phyloP scores from a whole-genome alignment of 2,329 filamentous ascomycete genomes.

The Botrytis elliptica region DNA sequence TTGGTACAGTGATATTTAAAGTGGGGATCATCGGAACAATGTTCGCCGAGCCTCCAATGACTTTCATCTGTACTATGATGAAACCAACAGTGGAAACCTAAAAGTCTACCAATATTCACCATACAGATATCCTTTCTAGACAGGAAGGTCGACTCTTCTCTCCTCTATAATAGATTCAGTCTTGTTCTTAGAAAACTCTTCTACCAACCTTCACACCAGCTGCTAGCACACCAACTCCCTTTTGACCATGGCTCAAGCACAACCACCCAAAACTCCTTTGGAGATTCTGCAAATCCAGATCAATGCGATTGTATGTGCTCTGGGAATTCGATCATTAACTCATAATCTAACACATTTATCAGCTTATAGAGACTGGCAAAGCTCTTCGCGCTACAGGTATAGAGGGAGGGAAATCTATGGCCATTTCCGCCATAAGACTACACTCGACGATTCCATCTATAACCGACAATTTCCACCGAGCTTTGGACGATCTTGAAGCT shows the following conservation, averaged over 20 bases:
- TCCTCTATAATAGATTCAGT: background rate
- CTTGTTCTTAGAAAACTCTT: background rate
- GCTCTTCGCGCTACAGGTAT: conserved; percentile 51
- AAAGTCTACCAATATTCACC: background rate
- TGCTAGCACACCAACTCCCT: background rate
- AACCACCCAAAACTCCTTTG: conserved; percentile 33
- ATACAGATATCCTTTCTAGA: background rate
- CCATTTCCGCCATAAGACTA: conserved; percentile 32
- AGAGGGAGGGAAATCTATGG: conserved; percentile 45
- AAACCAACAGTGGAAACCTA: background rate
- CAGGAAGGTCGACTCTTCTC: too few relatives aligned
- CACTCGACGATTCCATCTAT: conserved; percentile 33
- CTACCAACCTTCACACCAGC: background rate
- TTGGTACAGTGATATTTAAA: background rate
- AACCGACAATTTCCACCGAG: conserved; percentile 45
- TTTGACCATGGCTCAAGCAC: conserved; percentile 28
- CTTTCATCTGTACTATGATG: conserved; percentile 5
- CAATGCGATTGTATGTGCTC: conserved; percentile 52
- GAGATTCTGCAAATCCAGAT: conserved; percentile 51
- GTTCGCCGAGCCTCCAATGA: background rate
- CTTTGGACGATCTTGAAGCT: conserved; percentile 55
- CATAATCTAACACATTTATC: conserved; percentile 17
- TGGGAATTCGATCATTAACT: background rate
- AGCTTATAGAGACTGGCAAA: conserved; percentile 61
- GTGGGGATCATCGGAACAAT: background rate